These are phyloP conservation scores for Plasmopara halstedii DNA, from an alignment of 352 stramenopile genomes.

Conservation along the genomic window DNA sequence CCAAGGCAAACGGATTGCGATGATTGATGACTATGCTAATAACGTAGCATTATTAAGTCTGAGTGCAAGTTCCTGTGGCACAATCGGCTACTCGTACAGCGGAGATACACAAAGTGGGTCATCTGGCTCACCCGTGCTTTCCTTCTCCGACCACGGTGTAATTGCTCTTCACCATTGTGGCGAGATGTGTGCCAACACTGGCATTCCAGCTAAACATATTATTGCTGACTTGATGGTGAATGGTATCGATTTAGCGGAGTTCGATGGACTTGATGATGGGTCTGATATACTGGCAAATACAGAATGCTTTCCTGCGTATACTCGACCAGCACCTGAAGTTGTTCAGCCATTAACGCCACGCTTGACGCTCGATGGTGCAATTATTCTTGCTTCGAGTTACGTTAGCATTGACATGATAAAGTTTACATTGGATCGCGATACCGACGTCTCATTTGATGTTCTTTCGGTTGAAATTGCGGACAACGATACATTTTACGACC, in stretches of 20 bases:
- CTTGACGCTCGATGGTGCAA: conserved; percentile 17
- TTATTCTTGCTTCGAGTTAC: conserved; percentile 16
- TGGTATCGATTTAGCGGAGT: conserved; percentile 17
- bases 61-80: conserved; percentile 25
- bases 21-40: conserved; percentile 36
- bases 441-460: conserved; percentile 37
- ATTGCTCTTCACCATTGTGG: conserved; percentile 64
- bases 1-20: conserved; percentile 38
- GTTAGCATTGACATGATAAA: conserved; percentile 45
- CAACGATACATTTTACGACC: conserved; percentile 32
- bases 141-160: conserved; percentile 39
- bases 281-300: conserved; percentile 13
- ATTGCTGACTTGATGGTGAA: conserved; percentile 24
- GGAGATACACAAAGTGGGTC: conserved; percentile 58
- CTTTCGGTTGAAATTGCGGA: conserved; percentile 54
- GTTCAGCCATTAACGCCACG: conserved; percentile 6
- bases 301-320: conserved; percentile 30
- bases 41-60: conserved; percentile 30
- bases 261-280: conserved; percentile 30
- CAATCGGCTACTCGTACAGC: conserved; percentile 40
- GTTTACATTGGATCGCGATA: conserved; percentile 30
- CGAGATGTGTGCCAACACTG: conserved; percentile 42
- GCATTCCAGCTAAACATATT: conserved; percentile 39
- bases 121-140: conserved; percentile 51
- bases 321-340: conserved; percentile 9